phyloP scores from a whole-genome alignment of 148 eudicot species.

The Rhododendron ferrugineum region DNA sequence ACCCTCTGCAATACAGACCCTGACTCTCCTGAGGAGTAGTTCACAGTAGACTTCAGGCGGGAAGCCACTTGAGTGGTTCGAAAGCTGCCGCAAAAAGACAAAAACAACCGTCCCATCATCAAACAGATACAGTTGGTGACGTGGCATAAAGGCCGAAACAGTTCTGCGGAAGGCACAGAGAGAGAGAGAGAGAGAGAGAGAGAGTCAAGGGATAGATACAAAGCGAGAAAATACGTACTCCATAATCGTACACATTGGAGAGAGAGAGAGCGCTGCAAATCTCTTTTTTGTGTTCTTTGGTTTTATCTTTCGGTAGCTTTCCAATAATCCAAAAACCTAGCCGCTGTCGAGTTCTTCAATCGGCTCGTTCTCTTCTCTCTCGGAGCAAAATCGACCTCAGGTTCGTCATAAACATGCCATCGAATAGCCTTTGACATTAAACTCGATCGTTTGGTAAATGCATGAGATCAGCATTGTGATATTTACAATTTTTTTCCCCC shows the following conservation, averaged over 20 bases:
- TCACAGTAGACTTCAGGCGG: not conserved
- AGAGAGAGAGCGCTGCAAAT: not conserved
- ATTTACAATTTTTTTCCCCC: not conserved
- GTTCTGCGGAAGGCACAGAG: not conserved
- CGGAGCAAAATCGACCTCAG: conserved; percentile 7
- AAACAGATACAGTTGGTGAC: conserved; percentile 14
- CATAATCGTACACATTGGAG: not conserved
- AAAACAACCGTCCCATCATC: conserved; percentile 14
- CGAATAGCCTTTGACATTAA: not conserved
- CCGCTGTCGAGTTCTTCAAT: conserved; percentile 1
- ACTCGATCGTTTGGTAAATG: not conserved
- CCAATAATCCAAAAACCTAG: not conserved
- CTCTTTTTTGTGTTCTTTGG: not conserved
- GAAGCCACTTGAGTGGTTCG: not conserved
- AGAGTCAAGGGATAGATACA: not conserved
- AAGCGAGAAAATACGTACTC: not conserved
- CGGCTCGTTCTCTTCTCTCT: not conserved
- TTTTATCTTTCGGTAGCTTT: not conserved
- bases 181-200: not conserved
- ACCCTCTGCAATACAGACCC: no score
- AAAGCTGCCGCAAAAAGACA: conserved; percentile 8
- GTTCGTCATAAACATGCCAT: not conserved
- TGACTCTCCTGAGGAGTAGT: no score
- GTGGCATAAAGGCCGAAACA: not conserved
- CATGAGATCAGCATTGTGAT: not conserved